Percentiles rank a stretch among this genome's conserved stretches.
Conservation (phyloP, 192 early-diverging fungal species). For the Rhizoclosmatium sp. region DNA sequence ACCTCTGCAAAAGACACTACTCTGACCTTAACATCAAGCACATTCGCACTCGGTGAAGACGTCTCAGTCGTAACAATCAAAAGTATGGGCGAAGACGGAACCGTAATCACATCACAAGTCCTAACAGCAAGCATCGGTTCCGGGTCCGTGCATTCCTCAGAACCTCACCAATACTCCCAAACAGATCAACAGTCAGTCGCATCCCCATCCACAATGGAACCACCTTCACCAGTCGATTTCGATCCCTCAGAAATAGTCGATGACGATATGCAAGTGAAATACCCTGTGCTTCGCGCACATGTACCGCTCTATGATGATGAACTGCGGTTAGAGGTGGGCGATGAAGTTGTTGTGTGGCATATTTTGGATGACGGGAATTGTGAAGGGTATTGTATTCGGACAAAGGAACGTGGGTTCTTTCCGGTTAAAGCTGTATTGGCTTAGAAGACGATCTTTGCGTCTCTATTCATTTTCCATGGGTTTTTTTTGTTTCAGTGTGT, state of each 20-base stretch:
- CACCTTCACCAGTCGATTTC: not conserved
- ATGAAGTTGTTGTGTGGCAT: conserved; percentile 35
- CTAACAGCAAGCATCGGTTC: not conserved
- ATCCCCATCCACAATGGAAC: not conserved
- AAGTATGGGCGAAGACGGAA: conserved; percentile 28
- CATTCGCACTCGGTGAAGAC: conserved; percentile 30
- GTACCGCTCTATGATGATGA: conserved; percentile 20
- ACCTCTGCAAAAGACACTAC: not conserved
- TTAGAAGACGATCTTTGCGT: not conserved
- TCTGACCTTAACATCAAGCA: conserved; percentile 4
- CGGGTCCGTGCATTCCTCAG: not conserved
- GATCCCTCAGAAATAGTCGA: not conserved
- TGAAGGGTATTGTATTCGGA: conserved; percentile 31
- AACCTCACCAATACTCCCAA: not conserved
- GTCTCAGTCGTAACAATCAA: conserved; percentile 26
- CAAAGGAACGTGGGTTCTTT: conserved; percentile 24
- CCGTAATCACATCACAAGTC: conserved; percentile 14
- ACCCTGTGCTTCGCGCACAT: conserved; percentile 4
- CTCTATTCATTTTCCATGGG: not conserved
- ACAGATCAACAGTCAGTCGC: not conserved
- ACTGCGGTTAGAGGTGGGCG: conserved; percentile 16
- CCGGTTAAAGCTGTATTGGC: conserved; percentile 18
- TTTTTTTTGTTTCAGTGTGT: not conserved
- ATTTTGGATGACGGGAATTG: conserved; percentile 35
- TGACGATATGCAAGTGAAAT: conserved; percentile 34